Evolutionary conservation across 805 yeast genomes (phyloP), one percentile per base, ranked within the genome.

Genomic region (Ogataea corticis): DNA sequence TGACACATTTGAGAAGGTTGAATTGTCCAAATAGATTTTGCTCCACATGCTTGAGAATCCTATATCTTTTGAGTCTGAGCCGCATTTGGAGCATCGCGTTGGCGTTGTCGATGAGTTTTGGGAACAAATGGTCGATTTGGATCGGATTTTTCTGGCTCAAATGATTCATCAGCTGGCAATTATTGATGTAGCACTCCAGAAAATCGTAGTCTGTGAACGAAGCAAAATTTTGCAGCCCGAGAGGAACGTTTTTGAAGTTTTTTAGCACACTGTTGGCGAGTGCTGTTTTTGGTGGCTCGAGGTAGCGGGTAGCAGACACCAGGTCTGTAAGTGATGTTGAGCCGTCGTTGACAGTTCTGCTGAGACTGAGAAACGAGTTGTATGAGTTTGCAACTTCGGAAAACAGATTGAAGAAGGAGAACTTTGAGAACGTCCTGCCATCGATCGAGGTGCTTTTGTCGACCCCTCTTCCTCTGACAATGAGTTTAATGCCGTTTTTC

Each of bases 1-100:
- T 54, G 3, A 72, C 57, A 55, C 85, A 79, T 44, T 73, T 65
- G 51, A 69, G 64, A 17, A 70, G 56, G 17, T 48, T 34, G 34
- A 52, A 51, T 5, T 45, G 44, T 47, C 41, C 46, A 47, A n/a
- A 33, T 38, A 33, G 30, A 31, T 39, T 27, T 27, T 45, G n/a
- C 23, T 44, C 45, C 10, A 50, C 38, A 17, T 44, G 30, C 10
- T 44, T 41, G 27, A 54, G 45, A 6, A 55, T 44, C 7, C 48
- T 51, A 23, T 44, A 41, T 14, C 61, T 48, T 25, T 57, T 46
- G 13, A 56, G 44, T 17, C 57, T 33, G 19, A 49, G 39, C 5
- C 44, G 38, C 31, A 62, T 17, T 34, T 56, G 55, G 55, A 73
- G 27, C 56, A 51, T 44, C 49, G 64, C 46, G 52, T 61, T 45